These are phyloP conservation scores for Microsporum canis DNA, from an alignment of 2,329 filamentous ascomycete genomes.

Conservation along the genomic window DNA sequence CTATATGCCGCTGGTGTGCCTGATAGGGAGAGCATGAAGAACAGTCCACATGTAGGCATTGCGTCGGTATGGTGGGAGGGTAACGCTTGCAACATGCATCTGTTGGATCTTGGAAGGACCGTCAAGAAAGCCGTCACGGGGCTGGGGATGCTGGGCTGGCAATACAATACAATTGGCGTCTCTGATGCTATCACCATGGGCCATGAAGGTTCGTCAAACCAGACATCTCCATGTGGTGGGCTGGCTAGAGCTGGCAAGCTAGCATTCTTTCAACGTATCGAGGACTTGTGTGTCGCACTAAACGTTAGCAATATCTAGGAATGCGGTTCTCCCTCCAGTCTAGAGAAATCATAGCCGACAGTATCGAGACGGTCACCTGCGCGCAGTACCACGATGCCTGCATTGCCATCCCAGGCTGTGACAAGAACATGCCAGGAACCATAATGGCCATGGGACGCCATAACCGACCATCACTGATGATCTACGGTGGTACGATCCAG, in stretches of 20 bases:
- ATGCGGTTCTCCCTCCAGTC: constrained; percentile 91
- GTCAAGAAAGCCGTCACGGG: constrained; percentile 72
- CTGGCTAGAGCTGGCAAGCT: neutral
- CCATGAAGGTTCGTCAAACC: constrained; percentile 54
- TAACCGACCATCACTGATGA: constrained; percentile 87
- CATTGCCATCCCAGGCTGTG: constrained; percentile 84
- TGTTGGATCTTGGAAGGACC: constrained; percentile 76
- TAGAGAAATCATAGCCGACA: constrained; percentile 86
- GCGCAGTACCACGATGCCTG: constrained; percentile 89
- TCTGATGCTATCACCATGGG: constrained; percentile 95
- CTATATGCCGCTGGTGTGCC: constrained; percentile 87
- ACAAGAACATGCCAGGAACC: constrained; percentile 96
- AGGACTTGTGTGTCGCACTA: neutral
- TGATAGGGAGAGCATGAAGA: constrained; percentile 74
- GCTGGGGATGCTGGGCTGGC: constrained; percentile 84
- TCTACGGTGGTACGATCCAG: constrained; percentile 85
- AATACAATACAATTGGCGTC: constrained; percentile 84
- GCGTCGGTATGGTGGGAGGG: constrained; percentile 96
- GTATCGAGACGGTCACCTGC: constrained; percentile 83
- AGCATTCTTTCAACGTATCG: neutral
- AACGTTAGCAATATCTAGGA: constrained; percentile 39
- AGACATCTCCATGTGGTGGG: neutral
- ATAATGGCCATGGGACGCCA: constrained; percentile 84
- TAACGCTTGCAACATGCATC: constrained; percentile 75
- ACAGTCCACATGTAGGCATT: constrained; percentile 77